phyloP scores from a whole-genome alignment of 1,284 basidiomycete species.

The Tilletia indica region DNA sequence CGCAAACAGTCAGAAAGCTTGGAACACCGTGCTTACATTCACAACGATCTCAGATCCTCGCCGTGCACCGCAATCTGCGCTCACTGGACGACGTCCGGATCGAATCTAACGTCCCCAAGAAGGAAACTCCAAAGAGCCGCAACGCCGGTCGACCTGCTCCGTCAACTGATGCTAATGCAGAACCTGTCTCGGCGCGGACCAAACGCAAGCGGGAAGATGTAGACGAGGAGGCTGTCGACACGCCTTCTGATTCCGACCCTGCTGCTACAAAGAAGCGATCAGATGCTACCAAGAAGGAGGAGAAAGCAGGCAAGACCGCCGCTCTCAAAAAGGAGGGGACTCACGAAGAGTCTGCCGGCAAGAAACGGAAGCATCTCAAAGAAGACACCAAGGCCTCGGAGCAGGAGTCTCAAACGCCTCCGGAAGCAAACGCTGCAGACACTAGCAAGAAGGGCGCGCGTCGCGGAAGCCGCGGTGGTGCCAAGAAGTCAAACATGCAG shows the following conservation, averaged over 20 bases:
- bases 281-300: neutral
- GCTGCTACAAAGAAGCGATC: neutral
- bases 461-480: too few species aligned
- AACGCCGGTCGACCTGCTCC: neutral
- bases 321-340: neutral
- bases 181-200: neutral
- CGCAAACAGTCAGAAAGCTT: neutral
- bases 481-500: too few species aligned
- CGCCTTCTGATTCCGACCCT: neutral
- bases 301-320: too few species aligned
- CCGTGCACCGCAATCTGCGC: constrained; percentile 31
- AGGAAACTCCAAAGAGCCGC: neutral
- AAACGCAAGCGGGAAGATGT: neutral
- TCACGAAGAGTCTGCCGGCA: constrained; percentile 1
- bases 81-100: constrained; percentile 30
- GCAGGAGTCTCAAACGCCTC: neutral
- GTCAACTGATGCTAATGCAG: neutral
- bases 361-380: neutral
- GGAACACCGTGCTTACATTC: neutral
- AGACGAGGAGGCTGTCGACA: neutral
- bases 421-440: too few species aligned
- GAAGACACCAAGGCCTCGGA: neutral
- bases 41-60: constrained; percentile 18
- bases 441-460: too few species aligned
- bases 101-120: neutral